These are phyloP conservation scores for Lantana camara DNA, from an alignment of 257 asterid species.

Conservation along the genomic window DNA sequence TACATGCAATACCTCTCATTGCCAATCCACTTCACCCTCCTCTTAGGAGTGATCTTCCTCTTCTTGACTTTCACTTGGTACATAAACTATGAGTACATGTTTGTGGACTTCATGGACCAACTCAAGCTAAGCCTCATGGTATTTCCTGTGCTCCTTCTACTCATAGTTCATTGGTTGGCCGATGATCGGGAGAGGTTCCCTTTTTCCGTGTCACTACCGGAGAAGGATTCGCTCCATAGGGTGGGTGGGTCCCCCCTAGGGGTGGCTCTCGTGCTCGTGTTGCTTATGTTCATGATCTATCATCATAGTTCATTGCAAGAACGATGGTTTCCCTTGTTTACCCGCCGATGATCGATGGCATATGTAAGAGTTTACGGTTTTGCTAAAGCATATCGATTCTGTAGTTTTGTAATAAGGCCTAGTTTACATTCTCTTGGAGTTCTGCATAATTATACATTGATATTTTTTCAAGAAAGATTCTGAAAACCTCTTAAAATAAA, in stretches of 20 bases:
- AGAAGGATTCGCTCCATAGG: conserved; percentile 60
- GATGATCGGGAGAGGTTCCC: conserved; percentile 53
- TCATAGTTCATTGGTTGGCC: conserved; percentile 66
- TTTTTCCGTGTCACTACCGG: conserved; percentile 47
- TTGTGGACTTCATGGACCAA: conserved; percentile 50
- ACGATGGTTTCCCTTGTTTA: conserved; percentile 69
- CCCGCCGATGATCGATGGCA: conserved; percentile 26
- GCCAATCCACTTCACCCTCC: conserved; percentile 65
- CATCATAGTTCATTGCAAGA: conserved; percentile 64
- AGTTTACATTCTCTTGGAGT: background rate
- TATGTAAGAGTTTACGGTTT: background rate
- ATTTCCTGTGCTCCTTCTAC: conserved; percentile 65
- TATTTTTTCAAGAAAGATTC: background rate
- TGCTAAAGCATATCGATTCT: background rate
- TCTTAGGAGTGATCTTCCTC: conserved; percentile 50
- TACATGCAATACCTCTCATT: conserved; percentile 60
- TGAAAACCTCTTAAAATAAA: no score
- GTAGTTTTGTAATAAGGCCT: background rate
- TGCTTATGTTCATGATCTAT: conserved; percentile 63
- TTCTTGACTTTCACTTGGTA: conserved; percentile 75
- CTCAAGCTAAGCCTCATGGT: conserved; percentile 65
- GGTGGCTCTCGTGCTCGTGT: conserved; percentile 53
- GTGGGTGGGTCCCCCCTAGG: conserved; percentile 74
- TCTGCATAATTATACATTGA: background rate
- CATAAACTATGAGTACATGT: conserved; percentile 65